These are phyloP conservation scores for Lycium ferocissimum DNA, from an alignment of 257 asterid species.

Conservation along the genomic window DNA sequence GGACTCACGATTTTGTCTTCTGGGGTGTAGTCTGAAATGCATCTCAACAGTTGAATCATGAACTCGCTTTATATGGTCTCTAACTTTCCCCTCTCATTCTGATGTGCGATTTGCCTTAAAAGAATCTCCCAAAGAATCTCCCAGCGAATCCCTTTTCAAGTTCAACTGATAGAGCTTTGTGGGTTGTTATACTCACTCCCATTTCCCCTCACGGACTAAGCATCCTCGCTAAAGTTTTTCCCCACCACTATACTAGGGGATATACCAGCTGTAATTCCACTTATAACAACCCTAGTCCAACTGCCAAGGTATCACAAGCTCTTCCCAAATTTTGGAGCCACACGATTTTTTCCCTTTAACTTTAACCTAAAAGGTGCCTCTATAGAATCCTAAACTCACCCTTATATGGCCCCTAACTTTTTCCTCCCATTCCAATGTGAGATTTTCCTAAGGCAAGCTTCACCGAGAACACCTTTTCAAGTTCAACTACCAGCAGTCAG, in stretches of 20 bases:
- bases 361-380: too few relatives aligned
- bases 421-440: too few relatives aligned
- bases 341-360: not conserved
- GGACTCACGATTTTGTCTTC: not conserved
- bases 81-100: not conserved
- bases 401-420: too few relatives aligned
- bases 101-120: not conserved
- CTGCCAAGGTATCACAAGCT: not conserved
- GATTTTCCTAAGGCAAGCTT: too few relatives aligned
- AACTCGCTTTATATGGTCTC: not conserved
- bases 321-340: not conserved
- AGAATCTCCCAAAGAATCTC: not conserved
- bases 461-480: too few relatives aligned
- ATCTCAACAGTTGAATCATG: slow-evolving; percentile 9
- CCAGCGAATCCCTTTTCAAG: not conserved
- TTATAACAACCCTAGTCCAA: not conserved
- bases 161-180: not conserved
- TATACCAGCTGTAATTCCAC: not conserved
- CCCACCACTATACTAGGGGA: not conserved
- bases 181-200: not conserved
- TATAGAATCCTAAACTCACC: too few relatives aligned
- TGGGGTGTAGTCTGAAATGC: not conserved
- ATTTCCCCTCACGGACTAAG: not conserved
- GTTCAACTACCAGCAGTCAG: too few relatives aligned
- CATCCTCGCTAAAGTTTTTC: not conserved